These are phyloP conservation scores for Pilatotrama ljubarskyi DNA, from an alignment of 768 basidiomycete species.

Conservation along the genomic window DNA sequence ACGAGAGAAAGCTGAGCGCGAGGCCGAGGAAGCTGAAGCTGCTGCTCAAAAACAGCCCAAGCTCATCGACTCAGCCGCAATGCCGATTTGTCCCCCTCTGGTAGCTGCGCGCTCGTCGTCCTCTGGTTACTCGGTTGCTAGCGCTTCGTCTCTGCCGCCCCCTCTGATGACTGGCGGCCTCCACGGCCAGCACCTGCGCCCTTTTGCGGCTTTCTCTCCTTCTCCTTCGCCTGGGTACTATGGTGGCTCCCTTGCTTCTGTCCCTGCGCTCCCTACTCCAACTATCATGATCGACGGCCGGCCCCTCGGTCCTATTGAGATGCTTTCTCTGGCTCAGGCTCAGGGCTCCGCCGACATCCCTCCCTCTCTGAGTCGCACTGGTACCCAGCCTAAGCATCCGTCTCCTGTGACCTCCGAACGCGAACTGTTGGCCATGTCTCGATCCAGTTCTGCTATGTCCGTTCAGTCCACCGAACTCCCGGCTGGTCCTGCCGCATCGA, in stretches of 20 bases:
- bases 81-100: background rate
- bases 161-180: background rate
- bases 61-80: background rate
- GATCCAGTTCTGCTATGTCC: background rate
- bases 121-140: background rate
- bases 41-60: background rate
- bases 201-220: background rate
- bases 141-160: conserved; percentile 7
- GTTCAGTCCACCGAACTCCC: background rate
- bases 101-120: background rate
- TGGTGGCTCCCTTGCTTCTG: background rate
- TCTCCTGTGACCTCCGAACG: background rate
- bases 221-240: background rate
- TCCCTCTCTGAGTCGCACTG: background rate
- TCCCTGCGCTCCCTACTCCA: background rate
- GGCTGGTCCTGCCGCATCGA: background rate
- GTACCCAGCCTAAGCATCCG: background rate
- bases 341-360: background rate
- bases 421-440: background rate
- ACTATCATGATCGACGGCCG: conserved; percentile 11
- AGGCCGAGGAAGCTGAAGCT: background rate
- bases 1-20: background rate
- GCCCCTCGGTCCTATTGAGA: background rate
- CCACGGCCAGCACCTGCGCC: background rate
- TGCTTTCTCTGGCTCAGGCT: background rate